Evolutionary conservation across 257 asterid genomes (phyloP).

Genomic region (Gentiana dahurica): DNA sequence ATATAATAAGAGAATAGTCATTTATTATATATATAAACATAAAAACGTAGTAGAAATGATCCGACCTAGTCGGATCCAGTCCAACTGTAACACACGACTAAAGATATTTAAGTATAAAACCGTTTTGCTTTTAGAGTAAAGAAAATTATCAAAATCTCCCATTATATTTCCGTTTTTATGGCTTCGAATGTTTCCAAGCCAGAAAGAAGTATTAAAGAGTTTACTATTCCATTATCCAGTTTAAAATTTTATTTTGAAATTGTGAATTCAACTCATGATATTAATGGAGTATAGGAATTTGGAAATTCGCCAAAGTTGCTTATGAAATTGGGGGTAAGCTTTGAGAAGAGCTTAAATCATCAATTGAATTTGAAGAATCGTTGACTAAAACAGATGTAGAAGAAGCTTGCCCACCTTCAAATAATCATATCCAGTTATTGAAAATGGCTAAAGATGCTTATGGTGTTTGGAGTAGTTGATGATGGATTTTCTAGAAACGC

Average conservation of each 20-base stretch:
- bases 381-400: constrained; percentile 15
- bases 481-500: too few relatives aligned
- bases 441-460: too few relatives aligned
- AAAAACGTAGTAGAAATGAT: too few relatives aligned
- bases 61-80: too few relatives aligned
- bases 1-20: too few relatives aligned
- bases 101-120: too few relatives aligned
- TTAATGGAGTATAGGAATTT: constrained; percentile 26
- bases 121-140: constrained; percentile 37
- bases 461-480: too few relatives aligned
- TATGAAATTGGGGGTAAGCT: constrained; percentile 55
- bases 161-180: constrained; percentile 23
- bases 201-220: constrained; percentile 23
- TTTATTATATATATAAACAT: too few relatives aligned
- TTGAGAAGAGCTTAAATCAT: constrained; percentile 58
- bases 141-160: constrained; percentile 59
- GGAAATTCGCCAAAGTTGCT: constrained; percentile 57
- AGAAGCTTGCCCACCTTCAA: constrained; percentile 50
- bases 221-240: constrained; percentile 10
- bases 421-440: constrained; percentile 28
- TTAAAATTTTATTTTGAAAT: constrained; percentile 12
- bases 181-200: constrained; percentile 22
- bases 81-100: too few relatives aligned
- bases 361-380: constrained; percentile 8
- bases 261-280: constrained; percentile 6